Evolutionary conservation across 495 filamentous ascomycete species (phyloP).

Genomic region (Saxophila tyrrhenica): DNA sequence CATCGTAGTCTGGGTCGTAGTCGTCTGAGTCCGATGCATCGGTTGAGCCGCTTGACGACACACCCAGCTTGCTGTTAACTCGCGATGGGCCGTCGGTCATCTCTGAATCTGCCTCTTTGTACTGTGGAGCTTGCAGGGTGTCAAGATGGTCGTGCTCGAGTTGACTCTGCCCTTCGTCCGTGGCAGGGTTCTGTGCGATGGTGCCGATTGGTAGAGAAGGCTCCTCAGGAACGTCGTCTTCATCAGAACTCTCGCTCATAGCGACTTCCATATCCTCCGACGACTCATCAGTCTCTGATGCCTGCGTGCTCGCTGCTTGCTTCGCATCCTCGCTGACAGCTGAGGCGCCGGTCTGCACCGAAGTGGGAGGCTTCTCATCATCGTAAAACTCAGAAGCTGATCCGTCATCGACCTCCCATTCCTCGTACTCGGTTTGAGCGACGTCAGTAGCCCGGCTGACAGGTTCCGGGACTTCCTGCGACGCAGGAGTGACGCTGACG

Average conservation of each 20-base stretch:
- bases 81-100: too few relatives aligned
- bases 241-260: not conserved
- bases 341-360: not conserved
- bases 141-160: not conserved
- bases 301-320: not conserved
- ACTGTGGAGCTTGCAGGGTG: not conserved
- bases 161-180: not conserved
- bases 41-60: too few relatives aligned
- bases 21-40: not conserved
- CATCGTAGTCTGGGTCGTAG: not conserved
- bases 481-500: not conserved
- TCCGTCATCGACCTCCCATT: conserved; percentile 2
- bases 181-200: not conserved
- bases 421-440: not conserved
- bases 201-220: too few relatives aligned
- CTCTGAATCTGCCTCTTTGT: not conserved
- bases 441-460: not conserved
- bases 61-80: too few relatives aligned
- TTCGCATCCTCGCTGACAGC: not conserved
- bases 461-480: not conserved
- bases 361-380: conserved; percentile 12
- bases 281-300: not conserved
- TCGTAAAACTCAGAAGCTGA: not conserved
- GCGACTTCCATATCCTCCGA: not conserved
- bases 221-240: not conserved